Evolutionary conservation across 1,284 basidiomycete species (phyloP).

Genomic region (Moesziomyces globuligerus): DNA sequence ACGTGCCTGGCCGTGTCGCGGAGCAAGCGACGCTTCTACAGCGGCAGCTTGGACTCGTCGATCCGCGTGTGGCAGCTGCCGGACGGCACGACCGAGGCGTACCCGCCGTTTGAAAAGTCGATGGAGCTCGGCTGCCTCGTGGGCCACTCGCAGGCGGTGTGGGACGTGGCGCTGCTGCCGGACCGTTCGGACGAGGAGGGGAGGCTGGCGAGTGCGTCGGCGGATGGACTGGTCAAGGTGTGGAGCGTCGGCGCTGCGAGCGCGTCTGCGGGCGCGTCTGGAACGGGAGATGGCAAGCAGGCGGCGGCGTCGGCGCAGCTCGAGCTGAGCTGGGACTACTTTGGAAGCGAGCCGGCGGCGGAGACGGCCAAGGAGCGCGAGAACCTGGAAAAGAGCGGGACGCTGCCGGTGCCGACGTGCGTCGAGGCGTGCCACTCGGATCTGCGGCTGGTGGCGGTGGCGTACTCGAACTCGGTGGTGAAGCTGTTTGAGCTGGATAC

Average conservation of each 20-base stretch:
- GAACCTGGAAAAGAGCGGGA: slow-evolving; percentile 43
- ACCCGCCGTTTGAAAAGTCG: slow-evolving; percentile 85
- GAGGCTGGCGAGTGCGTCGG: slow-evolving; percentile 85
- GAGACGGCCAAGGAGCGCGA: slow-evolving; percentile 68
- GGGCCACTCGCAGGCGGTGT: slow-evolving; percentile 92
- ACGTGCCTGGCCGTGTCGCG: slow-evolving; percentile 87
- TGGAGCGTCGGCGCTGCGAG: slow-evolving; percentile 75
- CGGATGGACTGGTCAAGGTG: slow-evolving; percentile 90
- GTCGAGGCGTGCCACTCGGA: slow-evolving; percentile 77
- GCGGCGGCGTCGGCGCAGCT: slow-evolving; percentile 30
- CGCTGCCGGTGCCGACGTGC: slow-evolving; percentile 75
- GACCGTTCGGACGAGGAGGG: slow-evolving; percentile 50
- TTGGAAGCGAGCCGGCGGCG: slow-evolving; percentile 68
- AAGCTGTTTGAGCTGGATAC: slow-evolving; percentile 89
- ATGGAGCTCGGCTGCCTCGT: slow-evolving; percentile 81
- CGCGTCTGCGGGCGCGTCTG: background rate
- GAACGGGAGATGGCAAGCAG: slow-evolving; percentile 11
- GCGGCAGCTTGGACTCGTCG: slow-evolving; percentile 90
- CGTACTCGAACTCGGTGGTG: slow-evolving; percentile 87
- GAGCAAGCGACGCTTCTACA: slow-evolving; percentile 81
- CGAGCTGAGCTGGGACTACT: slow-evolving; percentile 79
- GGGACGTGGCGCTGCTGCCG: slow-evolving; percentile 80
- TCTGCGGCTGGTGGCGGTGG: slow-evolving; percentile 73
- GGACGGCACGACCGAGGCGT: slow-evolving; percentile 71
- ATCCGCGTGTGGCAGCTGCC: slow-evolving; percentile 86